Conservation (phyloP, 2,329 filamentous ascomycete species). For the Fusarium sp. region DNA sequence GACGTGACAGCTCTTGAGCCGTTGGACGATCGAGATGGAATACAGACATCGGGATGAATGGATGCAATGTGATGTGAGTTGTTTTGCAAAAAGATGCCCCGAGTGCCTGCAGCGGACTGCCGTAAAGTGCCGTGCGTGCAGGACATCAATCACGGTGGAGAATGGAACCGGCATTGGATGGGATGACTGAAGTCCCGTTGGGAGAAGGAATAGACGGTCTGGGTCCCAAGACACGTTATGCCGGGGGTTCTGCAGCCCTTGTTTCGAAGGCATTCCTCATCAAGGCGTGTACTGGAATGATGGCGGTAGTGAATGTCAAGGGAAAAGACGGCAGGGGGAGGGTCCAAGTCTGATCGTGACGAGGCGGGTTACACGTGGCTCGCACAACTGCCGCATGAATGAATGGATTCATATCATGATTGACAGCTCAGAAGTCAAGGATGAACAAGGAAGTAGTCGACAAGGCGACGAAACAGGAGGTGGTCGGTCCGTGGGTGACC, state of each 20-base stretch:
- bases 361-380: constrained; percentile 24
- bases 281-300: constrained; percentile 23
- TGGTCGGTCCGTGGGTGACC: background rate
- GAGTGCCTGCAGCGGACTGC: background rate
- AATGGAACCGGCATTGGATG: background rate
- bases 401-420: constrained; percentile 1
- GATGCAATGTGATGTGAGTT: background rate
- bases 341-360: background rate
- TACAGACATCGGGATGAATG: background rate
- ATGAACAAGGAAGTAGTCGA: background rate
- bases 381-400: constrained; percentile 7
- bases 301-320: constrained; percentile 16
- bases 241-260: constrained; percentile 20
- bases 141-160: background rate
- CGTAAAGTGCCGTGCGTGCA: constrained; percentile 1
- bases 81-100: background rate
- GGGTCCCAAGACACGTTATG: constrained; percentile 5
- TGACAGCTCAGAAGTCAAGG: background rate
- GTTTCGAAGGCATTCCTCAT: constrained; percentile 33
- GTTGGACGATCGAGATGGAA: background rate
- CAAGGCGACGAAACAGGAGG: background rate
- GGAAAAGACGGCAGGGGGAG: constrained; percentile 15
- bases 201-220: background rate
- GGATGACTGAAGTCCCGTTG: background rate
- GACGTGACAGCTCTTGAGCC: background rate